Base-by-base conservation (phyloP, 2,329 filamentous ascomycete genomes). In the Simplicillium aogashimaense region DNA sequence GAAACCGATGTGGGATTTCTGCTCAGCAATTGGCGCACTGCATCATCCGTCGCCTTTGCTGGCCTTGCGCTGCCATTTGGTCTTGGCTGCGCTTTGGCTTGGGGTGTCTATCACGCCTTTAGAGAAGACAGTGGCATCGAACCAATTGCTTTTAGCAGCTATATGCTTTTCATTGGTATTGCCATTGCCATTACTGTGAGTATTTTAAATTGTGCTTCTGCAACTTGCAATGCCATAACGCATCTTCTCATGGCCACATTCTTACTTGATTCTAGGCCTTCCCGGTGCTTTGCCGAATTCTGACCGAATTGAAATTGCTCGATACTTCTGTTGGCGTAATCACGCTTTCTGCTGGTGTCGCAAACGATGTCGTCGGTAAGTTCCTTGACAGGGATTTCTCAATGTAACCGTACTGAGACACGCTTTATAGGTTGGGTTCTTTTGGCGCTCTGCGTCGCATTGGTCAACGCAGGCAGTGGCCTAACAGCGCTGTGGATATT, bases 261-360 rank as follows among this genome's bases (percentile, higher is more conserved):
- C 9, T 18, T 29, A 13, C 13, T 28, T 29, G 8, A 18, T 12
- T 15, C 5, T 8, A 54, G 45, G 87, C 78, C 8, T 82, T 97
- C 52, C 90, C 90, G 0, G 90, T 97, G 1, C 75, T 97, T 11
- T 95, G 90, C 55, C 85, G 90, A 58, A 97, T 97, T 49, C 66
- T 97, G 48, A 90, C 87, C 0, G 89, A 95, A 59, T 69, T 97
- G 39, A 92, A 95, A 52, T 69, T 97, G 37, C 78, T 97, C 4
- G 67, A 75, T 40, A 92, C 87, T 2, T 76, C 82, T 1, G 89
- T 95, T 5, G 89, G 89, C 53, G 77, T 95, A 29, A 94, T 94
- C 30, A 85, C 89, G 2, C 71, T 95, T 8, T 88, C 89, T 3
- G 89, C 89, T 6, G 90, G 90, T 38, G 88, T 95, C 12, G 87